phyloP scores from a whole-genome alignment of 1,139 yeast species.

The Pichia sp. region DNA sequence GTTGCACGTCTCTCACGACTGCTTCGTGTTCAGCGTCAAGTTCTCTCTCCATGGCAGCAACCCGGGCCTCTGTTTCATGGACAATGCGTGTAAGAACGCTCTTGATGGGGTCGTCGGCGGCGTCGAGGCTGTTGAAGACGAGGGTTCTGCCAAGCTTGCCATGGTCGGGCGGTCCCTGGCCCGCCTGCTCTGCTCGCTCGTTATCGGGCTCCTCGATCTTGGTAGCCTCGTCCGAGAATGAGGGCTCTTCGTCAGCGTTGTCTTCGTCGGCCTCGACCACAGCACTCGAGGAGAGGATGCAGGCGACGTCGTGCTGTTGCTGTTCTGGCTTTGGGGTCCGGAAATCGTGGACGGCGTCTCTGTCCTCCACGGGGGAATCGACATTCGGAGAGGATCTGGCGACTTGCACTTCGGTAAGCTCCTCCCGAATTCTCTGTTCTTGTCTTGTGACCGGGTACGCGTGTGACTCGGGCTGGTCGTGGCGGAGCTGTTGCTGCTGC shows the following conservation, averaged over 20 bases:
- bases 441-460: not conserved
- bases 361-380: not conserved
- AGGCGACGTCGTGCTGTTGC: not conserved
- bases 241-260: not conserved
- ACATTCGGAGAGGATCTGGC: not conserved
- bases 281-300: not conserved
- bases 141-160: not conserved
- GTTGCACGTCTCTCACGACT: not conserved
- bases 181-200: not conserved
- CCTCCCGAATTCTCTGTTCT: not conserved
- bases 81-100: not conserved
- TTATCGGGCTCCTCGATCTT: not conserved
- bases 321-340: not conserved
- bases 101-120: not conserved
- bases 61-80: not conserved
- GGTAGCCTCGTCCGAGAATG: not conserved
- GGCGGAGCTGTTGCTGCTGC: not conserved
- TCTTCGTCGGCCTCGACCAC: not conserved
- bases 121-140: not conserved
- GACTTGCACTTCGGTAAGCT: not conserved
- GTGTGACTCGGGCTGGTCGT: not conserved
- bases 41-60: not conserved
- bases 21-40: not conserved
- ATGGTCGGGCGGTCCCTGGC: not conserved
- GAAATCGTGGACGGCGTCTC: not conserved